Conservation (phyloP, 441 rosid genomes). For the Populus tomentosa region DNA sequence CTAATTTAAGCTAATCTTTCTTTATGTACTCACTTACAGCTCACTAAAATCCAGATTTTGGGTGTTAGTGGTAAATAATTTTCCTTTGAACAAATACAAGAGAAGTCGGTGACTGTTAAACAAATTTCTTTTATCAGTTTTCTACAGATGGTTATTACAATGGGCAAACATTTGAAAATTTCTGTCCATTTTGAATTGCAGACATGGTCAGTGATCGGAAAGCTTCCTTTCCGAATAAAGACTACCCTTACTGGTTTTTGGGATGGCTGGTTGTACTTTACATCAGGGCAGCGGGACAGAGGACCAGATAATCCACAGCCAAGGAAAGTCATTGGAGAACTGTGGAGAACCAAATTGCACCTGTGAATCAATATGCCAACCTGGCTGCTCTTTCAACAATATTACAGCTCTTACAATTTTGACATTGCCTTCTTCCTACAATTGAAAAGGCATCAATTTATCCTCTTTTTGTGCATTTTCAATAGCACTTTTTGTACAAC, state of each 20-base stretch:
- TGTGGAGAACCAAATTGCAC: conserved; percentile 82
- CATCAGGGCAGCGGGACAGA: conserved; percentile 90
- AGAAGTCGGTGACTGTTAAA: too few species aligned
- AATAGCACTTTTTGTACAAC: too few species aligned
- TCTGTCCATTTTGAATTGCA: conserved; percentile 24
- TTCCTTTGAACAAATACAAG: too few species aligned
- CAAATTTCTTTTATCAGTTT: background rate
- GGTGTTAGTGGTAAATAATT: too few species aligned
- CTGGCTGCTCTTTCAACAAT: background rate
- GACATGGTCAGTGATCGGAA: conserved; percentile 85
- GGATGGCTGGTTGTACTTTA: conserved; percentile 82
- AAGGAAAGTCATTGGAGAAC: conserved; percentile 64
- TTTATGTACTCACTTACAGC: too few species aligned
- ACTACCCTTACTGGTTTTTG: conserved; percentile 67
- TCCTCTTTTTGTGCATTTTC: too few species aligned
- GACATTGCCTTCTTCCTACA: background rate
- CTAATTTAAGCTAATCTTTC: too few species aligned
- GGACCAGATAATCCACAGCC: conserved; percentile 86
- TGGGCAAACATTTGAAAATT: background rate
- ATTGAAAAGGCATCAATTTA: background rate
- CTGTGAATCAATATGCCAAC: conserved; percentile 14
- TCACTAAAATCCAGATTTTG: too few species aligned
- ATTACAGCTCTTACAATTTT: background rate
- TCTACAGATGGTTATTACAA: background rate
- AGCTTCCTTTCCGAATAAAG: conserved; percentile 78